Evolutionary conservation across 1,284 basidiomycete species (phyloP).

Genomic region (Calocybe gambosa): DNA sequence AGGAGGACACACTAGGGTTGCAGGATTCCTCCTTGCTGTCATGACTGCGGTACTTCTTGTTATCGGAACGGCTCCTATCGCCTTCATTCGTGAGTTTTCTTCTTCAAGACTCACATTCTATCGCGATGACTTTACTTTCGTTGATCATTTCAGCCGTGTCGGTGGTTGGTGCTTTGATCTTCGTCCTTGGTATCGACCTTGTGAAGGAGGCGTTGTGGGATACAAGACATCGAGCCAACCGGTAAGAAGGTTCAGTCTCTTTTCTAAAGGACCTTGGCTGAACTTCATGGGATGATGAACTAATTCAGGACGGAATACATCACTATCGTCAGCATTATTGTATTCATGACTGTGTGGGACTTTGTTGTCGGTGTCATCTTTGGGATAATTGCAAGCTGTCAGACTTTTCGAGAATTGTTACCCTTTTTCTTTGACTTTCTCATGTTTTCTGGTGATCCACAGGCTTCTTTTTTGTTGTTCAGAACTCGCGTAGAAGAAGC

Average conservation of each 20-base stretch:
- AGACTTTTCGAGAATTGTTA: conserved; percentile 25
- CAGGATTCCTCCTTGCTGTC: conserved; percentile 81
- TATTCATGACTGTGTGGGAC: conserved; percentile 92
- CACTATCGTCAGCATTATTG: conserved; percentile 75
- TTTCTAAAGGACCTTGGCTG: background rate
- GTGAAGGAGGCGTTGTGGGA: conserved; percentile 97
- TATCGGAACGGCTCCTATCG: conserved; percentile 81
- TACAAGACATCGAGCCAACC: conserved; percentile 82
- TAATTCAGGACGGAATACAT: conserved; percentile 61
- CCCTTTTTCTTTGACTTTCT: background rate
- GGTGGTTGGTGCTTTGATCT: conserved; percentile 90
- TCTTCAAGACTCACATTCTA: background rate
- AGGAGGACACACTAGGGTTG: conserved; percentile 80
- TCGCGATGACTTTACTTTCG: background rate
- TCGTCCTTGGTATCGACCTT: conserved; percentile 91
- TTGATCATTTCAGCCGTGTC: conserved; percentile 60
- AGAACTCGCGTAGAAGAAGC: conserved; percentile 79
- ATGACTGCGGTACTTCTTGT: conserved; percentile 73
- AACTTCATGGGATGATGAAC: background rate
- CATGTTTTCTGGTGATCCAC: background rate
- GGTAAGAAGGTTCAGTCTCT: conserved; percentile 30
- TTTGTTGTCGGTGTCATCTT: conserved; percentile 93
- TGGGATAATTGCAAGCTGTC: conserved; percentile 88
- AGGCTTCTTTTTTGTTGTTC: conserved; percentile 95
- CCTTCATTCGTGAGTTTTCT: conserved; percentile 74